Base-by-base conservation (phyloP, 345 rosid species). In the Aquilaria sinensis region DNA sequence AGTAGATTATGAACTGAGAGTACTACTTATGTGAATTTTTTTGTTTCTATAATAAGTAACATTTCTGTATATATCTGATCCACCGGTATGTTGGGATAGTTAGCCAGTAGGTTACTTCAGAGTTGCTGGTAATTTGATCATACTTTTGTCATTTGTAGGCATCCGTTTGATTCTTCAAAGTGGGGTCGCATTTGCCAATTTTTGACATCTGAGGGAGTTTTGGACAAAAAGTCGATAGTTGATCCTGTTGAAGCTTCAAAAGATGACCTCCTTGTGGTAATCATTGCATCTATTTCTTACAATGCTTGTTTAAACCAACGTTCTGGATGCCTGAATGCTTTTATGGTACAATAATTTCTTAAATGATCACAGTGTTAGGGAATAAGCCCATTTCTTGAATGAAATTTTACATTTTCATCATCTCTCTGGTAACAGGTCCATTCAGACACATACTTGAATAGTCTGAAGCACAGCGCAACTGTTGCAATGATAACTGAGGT, bases 91-190 rank as follows among this genome's bases (percentile, higher is more conserved):
- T 59, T 43, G 55, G 55, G 31, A 45, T 34, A 64, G 47, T 37
- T 41, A 47, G 31, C 43, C 43, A 55, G 70, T 48, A 57, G 3
- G 33, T 63, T 33, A 56, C 47, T 46, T 13, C 12, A 30, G 48
- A 47, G 56, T 37, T 37, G 5, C 5, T 37, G 4, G 29, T 52
- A 52, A 9, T 23, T 31, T 6, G 9, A 8, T 29, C 11, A 23
- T 4, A 72, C 58, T 62, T 45, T 68, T 74, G 5, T 37, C 43
- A 37, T 37, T 9, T 37, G 76, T 60, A 86, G 98, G 84, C 96
- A 93, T 57, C 96, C 97, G 12, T 93, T 90, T 71, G 98, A 93
- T 81, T 93, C 98, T 54, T 75, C 85, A 13, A 93, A 93, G 67
- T 93, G 97, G 98, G 89, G 97, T 49, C 77, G 96, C 37, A 77